A percentile compares a stretch with the other conserved stretches of the same genome.
Conservation (phyloP, 306 rosid genomes). For the Spatholobus suberectus region DNA sequence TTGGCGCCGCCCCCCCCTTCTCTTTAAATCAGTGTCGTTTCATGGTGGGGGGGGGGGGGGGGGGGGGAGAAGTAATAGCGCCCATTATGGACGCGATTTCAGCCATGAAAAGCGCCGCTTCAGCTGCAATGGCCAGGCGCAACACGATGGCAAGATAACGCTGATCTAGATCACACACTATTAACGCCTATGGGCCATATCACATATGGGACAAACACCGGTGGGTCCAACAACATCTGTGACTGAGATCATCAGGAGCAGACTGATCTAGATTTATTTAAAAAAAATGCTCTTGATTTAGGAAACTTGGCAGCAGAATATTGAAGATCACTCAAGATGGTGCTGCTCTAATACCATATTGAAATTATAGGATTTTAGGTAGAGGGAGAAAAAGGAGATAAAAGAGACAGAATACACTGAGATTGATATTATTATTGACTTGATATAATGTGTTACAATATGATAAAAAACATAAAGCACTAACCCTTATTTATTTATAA, state of each 20-base stretch:
- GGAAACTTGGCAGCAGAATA: neutral
- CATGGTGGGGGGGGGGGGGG: no score
- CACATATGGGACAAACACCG: neutral
- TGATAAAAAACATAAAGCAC: neutral
- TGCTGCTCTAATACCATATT: no score
- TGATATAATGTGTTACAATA: neutral
- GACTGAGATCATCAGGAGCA: neutral
- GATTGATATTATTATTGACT: neutral
- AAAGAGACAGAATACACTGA: neutral
- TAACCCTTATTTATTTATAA: neutral
- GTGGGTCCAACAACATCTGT: neutral
- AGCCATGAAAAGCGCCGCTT: neutral
- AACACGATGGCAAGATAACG: neutral
- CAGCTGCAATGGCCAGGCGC: neutral
- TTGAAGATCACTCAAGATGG: no score
- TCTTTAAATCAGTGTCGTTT: no score
- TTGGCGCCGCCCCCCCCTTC: no score
- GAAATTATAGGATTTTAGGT: no score
- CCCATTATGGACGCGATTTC: neutral
- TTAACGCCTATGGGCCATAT: neutral
- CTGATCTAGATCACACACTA: neutral
- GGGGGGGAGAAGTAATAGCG: no score
- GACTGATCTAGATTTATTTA: neutral
- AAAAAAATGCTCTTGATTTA: neutral
- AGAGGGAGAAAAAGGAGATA: neutral